phyloP scores from a whole-genome alignment of 169 alveolate species.

The Plasmodium falciparum region DNA sequence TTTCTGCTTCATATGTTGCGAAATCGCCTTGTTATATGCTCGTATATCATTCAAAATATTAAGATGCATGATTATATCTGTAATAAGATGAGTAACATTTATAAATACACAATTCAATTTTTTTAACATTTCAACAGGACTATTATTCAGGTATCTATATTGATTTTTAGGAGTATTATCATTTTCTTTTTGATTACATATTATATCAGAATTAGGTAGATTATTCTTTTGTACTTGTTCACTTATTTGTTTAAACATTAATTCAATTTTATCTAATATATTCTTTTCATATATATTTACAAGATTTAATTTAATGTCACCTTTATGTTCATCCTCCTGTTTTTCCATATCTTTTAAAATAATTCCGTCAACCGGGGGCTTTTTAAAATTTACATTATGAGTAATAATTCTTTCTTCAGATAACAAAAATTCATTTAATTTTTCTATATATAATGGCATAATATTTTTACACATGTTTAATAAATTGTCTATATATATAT shows the following conservation, averaged over 20 bases:
- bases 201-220: not conserved
- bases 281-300: not conserved
- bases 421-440: slow-evolving; percentile 30
- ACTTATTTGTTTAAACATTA: not conserved
- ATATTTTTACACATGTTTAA: slow-evolving; percentile 27
- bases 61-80: slow-evolving; percentile 57
- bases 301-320: not conserved
- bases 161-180: slow-evolving; percentile 1
- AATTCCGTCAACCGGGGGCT: slow-evolving; percentile 29
- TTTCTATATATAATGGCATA: slow-evolving; percentile 29
- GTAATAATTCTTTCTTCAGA: slow-evolving; percentile 23
- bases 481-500: slow-evolving; percentile 14
- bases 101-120: slow-evolving; percentile 27
- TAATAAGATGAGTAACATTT: slow-evolving; percentile 22
- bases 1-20: slow-evolving; percentile 39
- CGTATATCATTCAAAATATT: slow-evolving; percentile 74
- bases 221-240: not conserved
- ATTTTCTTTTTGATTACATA: not conserved
- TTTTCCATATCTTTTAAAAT: not conserved
- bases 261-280: not conserved
- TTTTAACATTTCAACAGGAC: slow-evolving; percentile 17
- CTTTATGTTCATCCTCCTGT: not conserved
- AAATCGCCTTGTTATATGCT: slow-evolving; percentile 57
- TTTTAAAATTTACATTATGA: slow-evolving; percentile 36
- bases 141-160: not conserved